Evolutionary conservation across 495 filamentous ascomycete genomes (phyloP), one percentile per base, ranked within the genome.

Genomic region (Barbatosphaeria neglecta): DNA sequence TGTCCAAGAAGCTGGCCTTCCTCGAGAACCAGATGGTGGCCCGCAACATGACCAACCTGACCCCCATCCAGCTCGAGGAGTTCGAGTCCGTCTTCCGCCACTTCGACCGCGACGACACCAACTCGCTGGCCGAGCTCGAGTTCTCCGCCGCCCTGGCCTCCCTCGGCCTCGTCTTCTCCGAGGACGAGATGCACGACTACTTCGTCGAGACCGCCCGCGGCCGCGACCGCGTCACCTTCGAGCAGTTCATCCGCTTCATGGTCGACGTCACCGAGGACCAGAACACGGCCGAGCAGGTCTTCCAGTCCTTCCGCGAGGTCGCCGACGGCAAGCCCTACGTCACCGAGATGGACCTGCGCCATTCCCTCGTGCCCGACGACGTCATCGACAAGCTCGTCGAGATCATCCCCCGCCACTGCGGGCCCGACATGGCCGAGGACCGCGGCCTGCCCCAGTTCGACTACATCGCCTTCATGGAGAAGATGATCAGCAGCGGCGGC

Each of bases 231-330:
- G 92, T 98, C 43, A 90, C 85, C 8, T 98, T 98, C 59, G 92
- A 98, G 67, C 93, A 96, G 63, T 98, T 98, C 60, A 98, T 98
- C 63, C 77, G 84, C 19, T 98, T 97, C 68, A 98, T 98, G 92
- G 92, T 98, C 7, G 87, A 89, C 54, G 90, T 95, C 33, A 97
- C 93, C 1, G 92, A 98, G 63, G 92, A 98, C 57, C 92, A 98
- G 63, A 95, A 97, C 56, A 94, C 88, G 16, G 93, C 92, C 18
- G 92, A 95, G 65, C 92, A 98, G 59, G 93, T 97, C 0, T 96
- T 88, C 66, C 92, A 97, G 66, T 87, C 81, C 58, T 98, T 98
- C 76, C 78, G 80, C 46, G 92, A 97, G 65, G 92, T 98, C 22
- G 92, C 92, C 11, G 92, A 98, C 72, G 93, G 93, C 38, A 98